These are phyloP conservation scores for Closterium sp. DNA, from an alignment of 139 green algal genomes.

Conservation along the genomic window DNA sequence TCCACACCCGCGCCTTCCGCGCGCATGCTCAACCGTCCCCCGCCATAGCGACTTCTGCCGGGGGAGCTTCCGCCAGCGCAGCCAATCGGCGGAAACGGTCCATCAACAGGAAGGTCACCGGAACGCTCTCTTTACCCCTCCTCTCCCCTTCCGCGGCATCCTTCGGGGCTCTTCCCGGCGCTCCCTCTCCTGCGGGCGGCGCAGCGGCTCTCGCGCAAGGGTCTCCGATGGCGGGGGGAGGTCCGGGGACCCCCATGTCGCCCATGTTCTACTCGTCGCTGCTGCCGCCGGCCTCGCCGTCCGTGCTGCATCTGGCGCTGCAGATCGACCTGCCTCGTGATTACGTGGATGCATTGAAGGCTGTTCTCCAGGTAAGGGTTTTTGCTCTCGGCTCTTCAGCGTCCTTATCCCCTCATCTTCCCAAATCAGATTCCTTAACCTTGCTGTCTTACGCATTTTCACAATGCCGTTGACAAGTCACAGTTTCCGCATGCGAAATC, in stretches of 20 bases:
- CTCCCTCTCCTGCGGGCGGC: background rate
- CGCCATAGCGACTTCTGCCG: background rate
- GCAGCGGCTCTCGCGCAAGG: background rate
- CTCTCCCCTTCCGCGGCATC: background rate
- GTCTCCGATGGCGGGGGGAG: background rate
- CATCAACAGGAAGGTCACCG: background rate
- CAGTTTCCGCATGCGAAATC: no score
- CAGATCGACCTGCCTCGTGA: background rate
- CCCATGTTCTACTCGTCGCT: background rate
- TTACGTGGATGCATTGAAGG: background rate
- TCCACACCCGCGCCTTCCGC: background rate
- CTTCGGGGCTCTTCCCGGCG: background rate
- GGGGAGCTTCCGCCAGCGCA: background rate
- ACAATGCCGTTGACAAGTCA: no score
- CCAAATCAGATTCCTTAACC: no score
- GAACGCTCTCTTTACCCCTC: background rate
- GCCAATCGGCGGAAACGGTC: background rate
- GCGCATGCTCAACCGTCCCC: background rate
- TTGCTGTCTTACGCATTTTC: no score
- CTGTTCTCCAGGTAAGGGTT: background rate
- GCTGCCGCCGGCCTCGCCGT: background rate
- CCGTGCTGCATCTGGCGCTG: background rate
- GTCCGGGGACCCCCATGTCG: background rate
- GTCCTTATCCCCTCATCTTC: background rate
- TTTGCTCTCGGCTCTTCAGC: background rate